phyloP scores from a whole-genome alignment of 225 moss, liverwort and hornwort species.

The Physcomitrellopsis africana region DNA sequence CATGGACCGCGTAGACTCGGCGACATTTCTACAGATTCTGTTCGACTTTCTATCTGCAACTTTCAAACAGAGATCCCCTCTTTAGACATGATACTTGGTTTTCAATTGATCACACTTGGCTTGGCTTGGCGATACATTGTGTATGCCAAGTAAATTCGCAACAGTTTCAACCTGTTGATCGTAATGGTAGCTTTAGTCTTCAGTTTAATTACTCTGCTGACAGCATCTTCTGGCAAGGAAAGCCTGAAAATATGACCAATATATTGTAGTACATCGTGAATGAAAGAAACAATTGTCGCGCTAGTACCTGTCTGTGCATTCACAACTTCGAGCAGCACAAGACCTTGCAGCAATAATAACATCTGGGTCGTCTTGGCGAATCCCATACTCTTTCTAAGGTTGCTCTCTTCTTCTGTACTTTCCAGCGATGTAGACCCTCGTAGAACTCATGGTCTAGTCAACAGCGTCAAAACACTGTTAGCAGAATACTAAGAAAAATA shows the following conservation, averaged over 20 bases:
- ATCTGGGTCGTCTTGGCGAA: constrained; percentile 31
- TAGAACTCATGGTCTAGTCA: constrained; percentile 28
- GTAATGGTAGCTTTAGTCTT: neutral
- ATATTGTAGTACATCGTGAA: constrained; percentile 1
- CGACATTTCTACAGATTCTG: neutral
- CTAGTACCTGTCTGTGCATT: constrained; percentile 48
- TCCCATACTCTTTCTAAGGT: constrained; percentile 39
- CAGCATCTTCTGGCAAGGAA: constrained; percentile 5
- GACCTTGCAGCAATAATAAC: constrained; percentile 30
- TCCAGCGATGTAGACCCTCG: constrained; percentile 23
- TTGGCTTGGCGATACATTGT: neutral
- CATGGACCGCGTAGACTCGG: neutral
- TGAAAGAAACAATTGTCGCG: neutral
- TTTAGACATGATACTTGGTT: neutral
- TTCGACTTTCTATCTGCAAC: neutral
- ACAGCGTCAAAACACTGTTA: constrained; percentile 25
- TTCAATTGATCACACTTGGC: constrained; percentile 6
- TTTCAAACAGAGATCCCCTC: constrained; percentile 3
- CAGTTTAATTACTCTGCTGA: neutral
- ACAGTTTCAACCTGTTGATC: constrained; percentile 15
- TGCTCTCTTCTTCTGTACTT: constrained; percentile 25
- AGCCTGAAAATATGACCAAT: neutral
- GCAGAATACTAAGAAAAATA: constrained; percentile 3
- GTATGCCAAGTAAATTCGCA: constrained; percentile 7
- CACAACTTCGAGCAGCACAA: constrained; percentile 39